Conservation (phyloP, 257 asterid species). For the Ligustrum vulgare region DNA sequence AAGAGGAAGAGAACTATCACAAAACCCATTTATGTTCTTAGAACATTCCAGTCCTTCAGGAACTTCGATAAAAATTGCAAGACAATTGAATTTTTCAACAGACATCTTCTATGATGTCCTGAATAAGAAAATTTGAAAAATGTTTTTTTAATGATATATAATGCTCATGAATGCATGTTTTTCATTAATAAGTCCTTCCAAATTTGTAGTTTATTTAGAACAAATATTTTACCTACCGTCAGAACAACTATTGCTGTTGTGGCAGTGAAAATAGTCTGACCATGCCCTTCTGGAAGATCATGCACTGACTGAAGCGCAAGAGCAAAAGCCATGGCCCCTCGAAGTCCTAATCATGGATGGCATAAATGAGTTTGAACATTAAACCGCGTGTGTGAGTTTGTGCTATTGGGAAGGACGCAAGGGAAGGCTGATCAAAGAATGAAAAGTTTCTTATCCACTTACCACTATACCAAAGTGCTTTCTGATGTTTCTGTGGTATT, state of each 20-base stretch:
- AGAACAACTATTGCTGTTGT: constrained; percentile 95
- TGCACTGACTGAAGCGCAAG: constrained; percentile 94
- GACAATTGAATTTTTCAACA: not conserved
- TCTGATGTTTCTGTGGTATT: constrained; percentile 93
- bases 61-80: not conserved
- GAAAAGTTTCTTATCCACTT: constrained; percentile 33
- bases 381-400: constrained; percentile 5
- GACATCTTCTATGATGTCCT: not conserved
- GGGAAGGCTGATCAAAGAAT: constrained; percentile 14
- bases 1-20: not conserved
- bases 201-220: constrained; percentile 15
- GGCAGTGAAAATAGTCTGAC: constrained; percentile 95
- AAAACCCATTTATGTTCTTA: not conserved
- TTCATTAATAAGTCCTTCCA: constrained; percentile 17
- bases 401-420: not conserved
- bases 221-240: constrained; percentile 51
- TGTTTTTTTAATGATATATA: constrained; percentile 1
- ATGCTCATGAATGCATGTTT: constrained; percentile 19
- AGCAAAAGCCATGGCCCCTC: constrained; percentile 99
- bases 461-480: constrained; percentile 99
- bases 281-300: constrained; percentile 99
- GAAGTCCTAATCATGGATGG: constrained; percentile 65
- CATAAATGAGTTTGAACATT: constrained; percentile 19
- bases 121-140: not conserved
- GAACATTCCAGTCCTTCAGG: not conserved